A percentile compares a stretch with the other conserved stretches of the same genome.
Conservation (phyloP, 257 asterid species). For the Gentiana straminea region DNA sequence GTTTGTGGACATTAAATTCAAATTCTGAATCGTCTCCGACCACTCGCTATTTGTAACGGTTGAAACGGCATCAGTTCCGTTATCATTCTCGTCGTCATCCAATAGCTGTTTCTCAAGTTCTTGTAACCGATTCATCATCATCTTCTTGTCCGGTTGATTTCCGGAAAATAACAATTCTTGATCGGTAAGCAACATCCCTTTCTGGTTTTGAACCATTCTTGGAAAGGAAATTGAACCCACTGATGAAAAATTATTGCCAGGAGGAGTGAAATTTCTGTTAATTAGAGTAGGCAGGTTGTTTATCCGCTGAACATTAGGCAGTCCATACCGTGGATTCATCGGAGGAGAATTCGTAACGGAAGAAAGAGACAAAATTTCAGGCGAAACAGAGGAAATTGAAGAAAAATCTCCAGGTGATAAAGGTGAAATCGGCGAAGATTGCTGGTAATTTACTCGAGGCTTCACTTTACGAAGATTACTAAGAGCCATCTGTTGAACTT, state of each 20-base stretch:
- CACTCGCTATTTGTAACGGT: constrained; percentile 58
- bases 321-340: constrained; percentile 32
- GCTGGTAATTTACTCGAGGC: constrained; percentile 40
- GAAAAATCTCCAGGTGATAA: constrained; percentile 49
- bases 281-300: neutral
- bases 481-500: constrained; percentile 38
- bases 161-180: constrained; percentile 9
- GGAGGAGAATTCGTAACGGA: constrained; percentile 30
- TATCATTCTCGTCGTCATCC: constrained; percentile 46
- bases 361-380: constrained; percentile 27
- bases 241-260: constrained; percentile 10
- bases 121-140: constrained; percentile 44
- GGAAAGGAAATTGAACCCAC: constrained; percentile 17
- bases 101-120: constrained; percentile 72
- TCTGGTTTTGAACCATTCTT: constrained; percentile 23
- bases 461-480: constrained; percentile 56
- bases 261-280: constrained; percentile 6
- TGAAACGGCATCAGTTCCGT: constrained; percentile 28
- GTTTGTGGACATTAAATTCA: constrained; percentile 19
- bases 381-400: constrained; percentile 9
- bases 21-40: constrained; percentile 60
- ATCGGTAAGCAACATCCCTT: constrained; percentile 8
- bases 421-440: constrained; percentile 46
- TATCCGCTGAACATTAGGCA: constrained; percentile 40
- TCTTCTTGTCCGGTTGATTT: constrained; percentile 35